These are phyloP conservation scores for Globisporangium radiosum DNA, from an alignment of 352 stramenopile species.

Conservation along the genomic window DNA sequence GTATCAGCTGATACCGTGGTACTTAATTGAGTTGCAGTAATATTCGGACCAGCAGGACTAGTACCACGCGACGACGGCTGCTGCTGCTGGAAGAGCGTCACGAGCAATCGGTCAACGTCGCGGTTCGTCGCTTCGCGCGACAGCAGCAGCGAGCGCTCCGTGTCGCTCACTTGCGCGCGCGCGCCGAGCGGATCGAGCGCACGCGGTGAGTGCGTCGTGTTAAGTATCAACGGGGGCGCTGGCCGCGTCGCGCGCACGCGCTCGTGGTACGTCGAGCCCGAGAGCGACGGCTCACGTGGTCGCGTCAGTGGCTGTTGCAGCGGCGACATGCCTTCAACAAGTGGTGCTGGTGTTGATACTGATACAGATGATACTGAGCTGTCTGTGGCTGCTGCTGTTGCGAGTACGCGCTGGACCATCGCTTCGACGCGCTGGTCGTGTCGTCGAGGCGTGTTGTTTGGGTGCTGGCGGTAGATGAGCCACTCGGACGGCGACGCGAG, in stretches of 20 bases:
- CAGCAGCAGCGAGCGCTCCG: constrained; percentile 19
- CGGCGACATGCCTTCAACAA: constrained; percentile 1
- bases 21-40: no score
- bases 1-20: no score
- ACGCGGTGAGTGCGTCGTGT: background rate
- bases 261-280: constrained; percentile 32
- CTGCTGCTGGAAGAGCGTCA: constrained; percentile 30
- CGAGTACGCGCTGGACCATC: constrained; percentile 26
- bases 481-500: constrained; percentile 41
- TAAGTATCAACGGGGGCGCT: no score
- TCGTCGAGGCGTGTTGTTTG: constrained; percentile 30
- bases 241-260: constrained; percentile 22
- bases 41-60: background rate
- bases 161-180: constrained; percentile 19
- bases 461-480: constrained; percentile 50
- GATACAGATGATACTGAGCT: no score
- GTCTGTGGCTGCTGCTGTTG: constrained; percentile 2
- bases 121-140: constrained; percentile 35
- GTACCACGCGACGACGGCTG: background rate
- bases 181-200: constrained; percentile 12
- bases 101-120: constrained; percentile 33
- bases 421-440: constrained; percentile 39
- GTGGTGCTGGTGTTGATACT: background rate
- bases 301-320: constrained; percentile 9
- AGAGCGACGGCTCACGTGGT: constrained; percentile 24